Conservation (phyloP, 805 yeast genomes). For the Debaryomyces castellii region DNA sequence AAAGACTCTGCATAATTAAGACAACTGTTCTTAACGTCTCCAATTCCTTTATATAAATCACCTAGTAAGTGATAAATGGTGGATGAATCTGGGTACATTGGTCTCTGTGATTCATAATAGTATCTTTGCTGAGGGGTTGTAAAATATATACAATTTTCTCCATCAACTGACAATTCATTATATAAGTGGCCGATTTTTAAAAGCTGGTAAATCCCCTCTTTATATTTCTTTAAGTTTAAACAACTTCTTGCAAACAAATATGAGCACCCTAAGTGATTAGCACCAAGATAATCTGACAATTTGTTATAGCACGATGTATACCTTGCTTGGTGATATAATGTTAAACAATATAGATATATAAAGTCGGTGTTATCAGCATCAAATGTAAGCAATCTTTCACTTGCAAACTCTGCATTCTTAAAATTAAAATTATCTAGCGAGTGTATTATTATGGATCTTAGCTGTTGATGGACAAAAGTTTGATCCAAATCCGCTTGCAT, state of each 20-base stretch:
- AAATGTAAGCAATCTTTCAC: conserved; percentile 75
- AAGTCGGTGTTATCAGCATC: conserved; percentile 57
- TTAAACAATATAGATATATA: conserved; percentile 66
- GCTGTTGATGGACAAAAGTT: conserved; percentile 32
- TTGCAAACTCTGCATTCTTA: conserved; percentile 79
- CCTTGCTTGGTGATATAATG: conserved; percentile 57
- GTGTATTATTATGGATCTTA: conserved; percentile 63
- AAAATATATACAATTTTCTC: conserved; percentile 10
- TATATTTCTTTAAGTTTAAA: conserved; percentile 49
- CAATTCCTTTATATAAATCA: conserved; percentile 56
- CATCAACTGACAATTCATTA: conserved; percentile 16
- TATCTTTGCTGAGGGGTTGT: conserved; percentile 18
- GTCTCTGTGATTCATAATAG: conserved; percentile 40
- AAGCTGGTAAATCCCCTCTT: conserved; percentile 59
- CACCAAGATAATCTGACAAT: conserved; percentile 34
- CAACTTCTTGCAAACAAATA: conserved; percentile 74
- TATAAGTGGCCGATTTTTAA: conserved; percentile 28
- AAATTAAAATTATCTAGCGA: conserved; percentile 68
- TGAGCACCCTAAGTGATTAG: conserved; percentile 68
- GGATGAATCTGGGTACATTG: conserved; percentile 62
- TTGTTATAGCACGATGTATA: conserved; percentile 60
- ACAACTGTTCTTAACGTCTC: conserved; percentile 64
- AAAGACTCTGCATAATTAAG: conserved; percentile 68
- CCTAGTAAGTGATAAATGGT: conserved; percentile 70
- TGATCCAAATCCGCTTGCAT: conserved; percentile 12